These are phyloP conservation scores for Hypoxylon intermedium DNA, from an alignment of 495 filamentous ascomycete genomes.

Conservation along the genomic window DNA sequence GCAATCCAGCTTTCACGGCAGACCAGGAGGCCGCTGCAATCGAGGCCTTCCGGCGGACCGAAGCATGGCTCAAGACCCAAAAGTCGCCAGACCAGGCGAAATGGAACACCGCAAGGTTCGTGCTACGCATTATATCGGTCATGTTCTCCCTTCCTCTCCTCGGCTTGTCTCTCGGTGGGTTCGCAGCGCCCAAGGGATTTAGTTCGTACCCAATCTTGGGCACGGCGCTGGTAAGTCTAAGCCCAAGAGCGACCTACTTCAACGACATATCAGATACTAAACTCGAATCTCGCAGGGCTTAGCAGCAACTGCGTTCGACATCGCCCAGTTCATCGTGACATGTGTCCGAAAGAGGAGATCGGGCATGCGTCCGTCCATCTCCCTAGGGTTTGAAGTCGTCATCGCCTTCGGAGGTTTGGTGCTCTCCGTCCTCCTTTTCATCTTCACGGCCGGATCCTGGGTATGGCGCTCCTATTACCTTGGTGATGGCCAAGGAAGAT, in stretches of 20 bases:
- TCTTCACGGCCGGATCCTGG: neutral
- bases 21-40: neutral
- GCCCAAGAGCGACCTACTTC: neutral
- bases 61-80: neutral
- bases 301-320: neutral
- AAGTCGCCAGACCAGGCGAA: neutral
- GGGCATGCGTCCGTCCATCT: constrained; percentile 5
- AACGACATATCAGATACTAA: neutral
- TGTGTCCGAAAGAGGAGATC: constrained; percentile 7
- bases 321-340: constrained; percentile 16
- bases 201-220: neutral
- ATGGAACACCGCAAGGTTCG: constrained; percentile 13
- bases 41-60: neutral
- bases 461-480: neutral
- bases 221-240: constrained; percentile 1
- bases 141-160: constrained; percentile 3
- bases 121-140: constrained; percentile 12
- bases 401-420: constrained; percentile 6
- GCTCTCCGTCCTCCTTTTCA: neutral
- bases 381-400: constrained; percentile 26
- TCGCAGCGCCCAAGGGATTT: constrained; percentile 1
- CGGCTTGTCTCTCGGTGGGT: neutral
- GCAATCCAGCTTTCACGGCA: neutral
- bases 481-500: neutral
- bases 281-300: neutral